A percentile compares a stretch with the other conserved stretches of the same genome.
Conservation (phyloP, 1,284 basidiomycete species). For the Ganoderma resinaceum region DNA sequence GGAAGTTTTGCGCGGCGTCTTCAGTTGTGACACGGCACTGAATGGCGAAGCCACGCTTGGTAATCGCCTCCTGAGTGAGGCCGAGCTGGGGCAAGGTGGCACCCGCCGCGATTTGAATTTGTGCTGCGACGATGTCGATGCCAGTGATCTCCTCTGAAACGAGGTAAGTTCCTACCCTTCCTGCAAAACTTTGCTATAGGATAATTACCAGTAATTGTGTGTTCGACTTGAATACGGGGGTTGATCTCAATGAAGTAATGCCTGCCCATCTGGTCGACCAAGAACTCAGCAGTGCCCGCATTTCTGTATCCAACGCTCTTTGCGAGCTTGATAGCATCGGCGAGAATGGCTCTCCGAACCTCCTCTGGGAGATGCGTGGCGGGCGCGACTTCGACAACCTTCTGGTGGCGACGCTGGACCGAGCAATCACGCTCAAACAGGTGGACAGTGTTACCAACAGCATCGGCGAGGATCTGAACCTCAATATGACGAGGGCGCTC, state of each 20-base stretch:
- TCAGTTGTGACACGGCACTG: conserved; percentile 99
- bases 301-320: conserved; percentile 94
- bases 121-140: conserved; percentile 97
- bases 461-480: conserved; percentile 94
- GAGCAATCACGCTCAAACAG: conserved; percentile 99
- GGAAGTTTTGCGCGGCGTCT: conserved; percentile 91
- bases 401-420: conserved; percentile 97
- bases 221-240: conserved; percentile 98
- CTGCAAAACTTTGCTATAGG: neutral
- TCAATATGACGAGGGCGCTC: conserved; percentile 98
- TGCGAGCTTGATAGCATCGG: conserved; percentile 95
- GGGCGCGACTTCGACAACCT: conserved; percentile 98
- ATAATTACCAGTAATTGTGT: conserved; percentile 89
- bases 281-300: conserved; percentile 96
- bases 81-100: conserved; percentile 96
- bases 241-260: conserved; percentile 99
- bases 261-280: conserved; percentile 94
- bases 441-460: conserved; percentile 92
- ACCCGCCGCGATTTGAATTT: conserved; percentile 98
- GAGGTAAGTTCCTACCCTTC: conserved; percentile 2
- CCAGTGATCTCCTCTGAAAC: conserved; percentile 94
- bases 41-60: conserved; percentile 96
- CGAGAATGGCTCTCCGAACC: conserved; percentile 86
- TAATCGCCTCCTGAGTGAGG: conserved; percentile 95
- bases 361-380: conserved; percentile 94